Conservation (phyloP, 1,284 basidiomycete genomes). For the Ustilago esculenta region DNA sequence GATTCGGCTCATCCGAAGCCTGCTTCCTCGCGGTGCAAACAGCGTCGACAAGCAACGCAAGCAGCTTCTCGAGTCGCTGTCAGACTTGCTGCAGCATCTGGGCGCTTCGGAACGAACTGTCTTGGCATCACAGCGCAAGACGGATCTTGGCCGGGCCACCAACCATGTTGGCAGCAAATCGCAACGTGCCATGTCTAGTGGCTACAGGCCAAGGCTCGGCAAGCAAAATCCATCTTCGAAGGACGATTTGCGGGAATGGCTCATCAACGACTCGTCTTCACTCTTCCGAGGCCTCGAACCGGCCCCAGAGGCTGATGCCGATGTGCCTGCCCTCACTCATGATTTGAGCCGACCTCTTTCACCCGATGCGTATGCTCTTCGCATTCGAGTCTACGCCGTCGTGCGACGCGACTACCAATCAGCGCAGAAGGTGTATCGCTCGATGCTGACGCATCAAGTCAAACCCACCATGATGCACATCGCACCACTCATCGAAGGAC, state of each 20-base stretch:
- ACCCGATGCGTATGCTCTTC: conserved; percentile 38
- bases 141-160: conserved; percentile 1
- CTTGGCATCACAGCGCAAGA: conserved; percentile 16
- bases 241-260: conserved; percentile 36
- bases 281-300: conserved; percentile 1
- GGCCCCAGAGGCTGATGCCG: background rate
- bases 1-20: conserved; percentile 10
- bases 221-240: conserved; percentile 1
- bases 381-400: conserved; percentile 48
- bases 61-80: conserved; percentile 14
- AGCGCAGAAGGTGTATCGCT: conserved; percentile 38
- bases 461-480: conserved; percentile 46
- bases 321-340: conserved; percentile 1
- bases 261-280: conserved; percentile 26
- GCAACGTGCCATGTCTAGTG: background rate
- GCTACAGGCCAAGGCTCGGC: background rate
- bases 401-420: conserved; percentile 37
- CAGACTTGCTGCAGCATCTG: conserved; percentile 11
- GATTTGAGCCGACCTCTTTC: conserved; percentile 26
- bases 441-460: conserved; percentile 42
- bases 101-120: conserved; percentile 14
- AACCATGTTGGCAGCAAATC: background rate
- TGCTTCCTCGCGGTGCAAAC: background rate
- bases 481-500: conserved; percentile 46
- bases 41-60: background rate